Evolutionary conservation across 257 asterid species (phyloP).

Genomic region (Solanum megistacrolobum): DNA sequence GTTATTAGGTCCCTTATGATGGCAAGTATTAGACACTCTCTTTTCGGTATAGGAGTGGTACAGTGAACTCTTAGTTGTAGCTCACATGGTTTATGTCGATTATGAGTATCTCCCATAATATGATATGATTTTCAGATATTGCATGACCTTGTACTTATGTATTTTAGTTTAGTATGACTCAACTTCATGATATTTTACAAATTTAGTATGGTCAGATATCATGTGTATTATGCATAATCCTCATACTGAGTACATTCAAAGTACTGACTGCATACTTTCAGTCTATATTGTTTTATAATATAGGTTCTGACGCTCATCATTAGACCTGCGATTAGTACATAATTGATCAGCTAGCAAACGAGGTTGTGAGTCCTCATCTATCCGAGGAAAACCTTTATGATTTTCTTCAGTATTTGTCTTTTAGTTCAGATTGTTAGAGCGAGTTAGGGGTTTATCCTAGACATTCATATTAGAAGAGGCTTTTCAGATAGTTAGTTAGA

Average conservation of each 20-base stretch:
- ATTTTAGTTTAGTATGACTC: neutral
- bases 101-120: neutral
- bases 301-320: neutral
- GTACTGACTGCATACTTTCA: neutral
- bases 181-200: no score
- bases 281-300: neutral
- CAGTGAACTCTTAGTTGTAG: neutral
- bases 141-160: neutral
- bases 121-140: neutral
- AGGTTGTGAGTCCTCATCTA: neutral
- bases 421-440: neutral
- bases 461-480: neutral
- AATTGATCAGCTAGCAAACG: neutral
- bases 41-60: neutral
- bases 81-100: neutral
- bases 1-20: neutral
- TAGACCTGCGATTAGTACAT: neutral
- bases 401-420: neutral
- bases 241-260: neutral
- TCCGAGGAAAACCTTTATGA: neutral
- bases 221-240: neutral
- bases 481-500: neutral
- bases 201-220: neutral
- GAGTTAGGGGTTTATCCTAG: neutral
- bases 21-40: neutral